Evolutionary conservation across 1,284 basidiomycete genomes (phyloP), one percentile per base, ranked within the genome.

Genomic region (Cystobasidium sp.): DNA sequence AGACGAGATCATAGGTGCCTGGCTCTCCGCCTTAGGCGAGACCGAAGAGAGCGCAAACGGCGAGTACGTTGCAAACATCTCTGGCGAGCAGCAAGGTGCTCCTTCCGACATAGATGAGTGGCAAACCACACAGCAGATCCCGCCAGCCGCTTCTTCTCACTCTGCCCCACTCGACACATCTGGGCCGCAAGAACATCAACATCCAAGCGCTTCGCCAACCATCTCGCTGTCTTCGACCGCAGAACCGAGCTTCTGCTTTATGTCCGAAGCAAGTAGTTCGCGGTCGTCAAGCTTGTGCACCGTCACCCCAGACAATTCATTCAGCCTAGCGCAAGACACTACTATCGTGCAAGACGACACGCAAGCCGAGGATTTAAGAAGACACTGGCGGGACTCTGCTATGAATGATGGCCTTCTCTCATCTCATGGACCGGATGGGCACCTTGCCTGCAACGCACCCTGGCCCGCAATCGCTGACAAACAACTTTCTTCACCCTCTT

Each of bases 11-110:
- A 75, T 80, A 39, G 56, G 71, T 10, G 58, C 76, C 18, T 79
- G 78, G 78, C 72, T 71, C 20, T 77, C 77, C 22, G 79, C 78
- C 0, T 46, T 80, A 10, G 76, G 78, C 16, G 78, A 79, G 53
- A 80, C 79, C 0, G 75, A 77, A 37, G 79, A 80, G 67, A 74
- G 61, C 20, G 73, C 69, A 0, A 46, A n/a, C 7, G 79, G 79
- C 49, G 78, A 79, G 78, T 80, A 51, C 62, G 79, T 75, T 20
- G 14, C 20, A 12, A 3, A 6, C 44, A 24, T 16, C 44, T 10
- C 18, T 14, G 10, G 10, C 18, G 41, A 31, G n/a, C 55, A 31
- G n/a, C 55, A 24, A 20, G 68, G 58, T 59, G 56, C 58, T 56
- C 31, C 10, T 20, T 20, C 64, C 64, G 47, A 47, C 47, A 10